Base-by-base conservation (phyloP, 2,329 filamentous ascomycete genomes). In the Fusarium foetens region DNA sequence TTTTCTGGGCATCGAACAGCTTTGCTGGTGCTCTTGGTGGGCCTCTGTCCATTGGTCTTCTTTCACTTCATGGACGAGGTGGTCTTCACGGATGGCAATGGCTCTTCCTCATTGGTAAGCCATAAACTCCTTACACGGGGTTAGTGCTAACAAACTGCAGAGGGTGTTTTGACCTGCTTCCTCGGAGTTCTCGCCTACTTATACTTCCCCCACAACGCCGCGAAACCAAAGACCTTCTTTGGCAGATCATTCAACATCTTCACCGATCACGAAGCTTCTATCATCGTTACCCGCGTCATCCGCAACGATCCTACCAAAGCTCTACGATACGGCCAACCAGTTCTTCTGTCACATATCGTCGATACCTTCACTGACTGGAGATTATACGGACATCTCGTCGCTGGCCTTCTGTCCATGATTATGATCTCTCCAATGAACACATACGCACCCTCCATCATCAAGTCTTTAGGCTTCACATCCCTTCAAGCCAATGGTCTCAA, bases 391-490 rank as follows among this genome's bases (percentile, higher is more conserved):
- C 77, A 79, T 53, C 71, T 79, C 0, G 61, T 76, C 3, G 75
- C 72, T 0, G 78, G 63, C 0, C 57, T 79, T 1, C 71, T 79
- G 2, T 78, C 78, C 11, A 79, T 79, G 78, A 63, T 79, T 17
- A 79, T 79, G 78, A 79, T 79, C 19, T 46, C 77, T 3, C 78
- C 77, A 0, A 76, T 79, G 71, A 79, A 79, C 33, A 79, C 77
- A 1, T 79, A 79, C 25, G 77, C 75, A 0, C 77, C 78, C 0
- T 79, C 78, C 2, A 79, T 79, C 19, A 79, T 79, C 62, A 78
- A 79, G 54, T 75, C 74, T 2, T 41, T 79, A 0, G 78, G 77
- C 0, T 79, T 79, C 33, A 76, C 71, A 0, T 51, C 68, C 0
- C 61, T 79, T 4, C 77, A 78, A 41, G 77, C 78, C 2, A 79